Evolutionary conservation across 2,329 filamentous ascomycete species (phyloP).

Genomic region (Blastomyces silverae): DNA sequence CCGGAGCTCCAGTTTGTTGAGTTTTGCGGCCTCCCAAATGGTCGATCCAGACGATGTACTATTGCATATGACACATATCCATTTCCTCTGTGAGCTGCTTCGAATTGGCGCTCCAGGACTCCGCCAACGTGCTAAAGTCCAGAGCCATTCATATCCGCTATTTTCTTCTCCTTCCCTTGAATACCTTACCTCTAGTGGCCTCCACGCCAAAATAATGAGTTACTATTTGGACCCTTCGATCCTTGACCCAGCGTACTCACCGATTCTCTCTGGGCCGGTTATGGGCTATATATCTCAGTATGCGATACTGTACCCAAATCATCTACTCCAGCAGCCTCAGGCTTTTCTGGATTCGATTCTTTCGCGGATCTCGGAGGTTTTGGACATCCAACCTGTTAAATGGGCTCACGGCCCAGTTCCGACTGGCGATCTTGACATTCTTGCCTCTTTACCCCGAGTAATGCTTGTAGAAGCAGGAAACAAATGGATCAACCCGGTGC

Average conservation of each 20-base stretch:
- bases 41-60: slow-evolving; percentile 53
- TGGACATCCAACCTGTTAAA: slow-evolving; percentile 41
- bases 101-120: slow-evolving; percentile 37
- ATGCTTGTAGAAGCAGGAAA: slow-evolving; percentile 44
- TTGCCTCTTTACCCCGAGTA: slow-evolving; percentile 52
- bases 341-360: slow-evolving; percentile 43
- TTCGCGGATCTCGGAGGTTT: slow-evolving; percentile 42
- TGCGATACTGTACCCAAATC: slow-evolving; percentile 49
- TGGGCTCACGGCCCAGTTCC: slow-evolving; percentile 52
- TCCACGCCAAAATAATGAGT: slow-evolving; percentile 47
- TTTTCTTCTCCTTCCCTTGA: slow-evolving; percentile 43
- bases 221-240: slow-evolving; percentile 48
- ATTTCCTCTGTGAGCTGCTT: slow-evolving; percentile 52
- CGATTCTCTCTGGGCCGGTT: slow-evolving; percentile 50
- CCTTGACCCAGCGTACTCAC: slow-evolving; percentile 46
- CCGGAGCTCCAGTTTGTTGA: slow-evolving; percentile 43
- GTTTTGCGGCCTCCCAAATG: slow-evolving; percentile 52
- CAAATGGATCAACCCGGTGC: slow-evolving; percentile 40
- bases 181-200: slow-evolving; percentile 46
- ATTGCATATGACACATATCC: slow-evolving; percentile 54
- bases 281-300: slow-evolving; percentile 55
- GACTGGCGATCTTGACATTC: slow-evolving; percentile 50
- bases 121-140: slow-evolving; percentile 23
- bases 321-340: slow-evolving; percentile 44
- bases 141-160: slow-evolving; percentile 31